Conservation (phyloP, 257 asterid genomes). For the Parsonsia alboflavescens region DNA sequence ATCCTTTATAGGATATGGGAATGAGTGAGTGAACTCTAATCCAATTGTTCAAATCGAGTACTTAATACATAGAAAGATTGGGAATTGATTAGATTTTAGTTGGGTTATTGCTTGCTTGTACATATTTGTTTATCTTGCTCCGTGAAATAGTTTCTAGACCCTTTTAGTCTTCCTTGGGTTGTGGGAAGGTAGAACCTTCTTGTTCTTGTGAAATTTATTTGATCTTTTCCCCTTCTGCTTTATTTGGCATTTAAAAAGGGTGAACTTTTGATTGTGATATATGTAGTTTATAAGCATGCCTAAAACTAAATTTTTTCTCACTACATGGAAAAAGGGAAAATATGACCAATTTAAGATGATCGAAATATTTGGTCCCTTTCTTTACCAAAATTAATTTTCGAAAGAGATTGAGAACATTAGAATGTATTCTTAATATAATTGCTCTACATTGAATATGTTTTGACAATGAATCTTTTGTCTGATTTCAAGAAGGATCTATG, state of each 20-base stretch:
- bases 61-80: background rate
- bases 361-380: too few relatives aligned
- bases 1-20: too few relatives aligned
- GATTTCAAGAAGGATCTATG: slow-evolving; percentile 38
- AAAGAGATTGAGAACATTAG: background rate
- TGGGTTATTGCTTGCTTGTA: background rate
- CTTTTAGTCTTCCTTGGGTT: background rate
- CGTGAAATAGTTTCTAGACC: background rate
- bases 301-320: background rate
- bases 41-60: background rate
- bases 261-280: background rate
- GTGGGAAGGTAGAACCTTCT: background rate
- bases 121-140: too few relatives aligned
- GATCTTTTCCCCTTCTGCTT: background rate
- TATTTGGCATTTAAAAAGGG: background rate
- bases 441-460: too few relatives aligned
- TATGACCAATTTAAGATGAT: background rate
- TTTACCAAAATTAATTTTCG: too few relatives aligned
- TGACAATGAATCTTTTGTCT: background rate
- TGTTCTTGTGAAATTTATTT: too few relatives aligned
- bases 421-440: background rate
- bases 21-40: background rate
- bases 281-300: background rate
- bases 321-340: background rate
- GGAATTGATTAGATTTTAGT: background rate